A percentile compares a stretch with the other conserved stretches of the same genome.
These are phyloP conservation scores for Penicillium sp. DNA, from an alignment of 2,329 filamentous ascomycete species.

Conservation along the genomic window DNA sequence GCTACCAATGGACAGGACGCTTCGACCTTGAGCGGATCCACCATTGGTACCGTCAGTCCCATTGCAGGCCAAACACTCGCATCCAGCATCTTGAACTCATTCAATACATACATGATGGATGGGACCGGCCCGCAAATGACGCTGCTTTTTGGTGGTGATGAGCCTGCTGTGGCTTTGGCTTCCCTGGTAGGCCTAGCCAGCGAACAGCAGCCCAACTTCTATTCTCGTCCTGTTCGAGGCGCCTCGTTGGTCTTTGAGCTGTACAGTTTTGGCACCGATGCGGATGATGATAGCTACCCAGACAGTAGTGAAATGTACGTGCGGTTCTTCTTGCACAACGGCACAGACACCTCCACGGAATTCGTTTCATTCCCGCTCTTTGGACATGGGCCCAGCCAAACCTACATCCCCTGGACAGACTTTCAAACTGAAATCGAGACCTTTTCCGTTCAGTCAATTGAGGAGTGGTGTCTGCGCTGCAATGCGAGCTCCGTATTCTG, in stretches of 20 bases:
- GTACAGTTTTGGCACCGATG: constrained; percentile 42
- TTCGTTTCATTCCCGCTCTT: constrained; percentile 53
- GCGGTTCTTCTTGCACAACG: constrained; percentile 59
- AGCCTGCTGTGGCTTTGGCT: constrained; percentile 54
- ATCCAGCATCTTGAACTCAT: constrained; percentile 37
- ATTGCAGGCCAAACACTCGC: constrained; percentile 47
- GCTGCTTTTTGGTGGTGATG: constrained; percentile 51
- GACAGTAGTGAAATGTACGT: constrained; percentile 51
- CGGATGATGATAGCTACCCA: constrained; percentile 39
- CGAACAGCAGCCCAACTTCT: constrained; percentile 44
- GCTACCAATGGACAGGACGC: constrained; percentile 49
- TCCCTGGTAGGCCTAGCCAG: constrained; percentile 45
- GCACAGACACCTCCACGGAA: constrained; percentile 41
- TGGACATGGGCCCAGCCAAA: constrained; percentile 45
- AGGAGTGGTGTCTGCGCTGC: constrained; percentile 56
- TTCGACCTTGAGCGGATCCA: constrained; percentile 19
- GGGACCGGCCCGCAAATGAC: constrained; percentile 46
- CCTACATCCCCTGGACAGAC: constrained; percentile 51
- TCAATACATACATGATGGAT: constrained; percentile 39
- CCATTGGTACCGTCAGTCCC: constrained; percentile 34
- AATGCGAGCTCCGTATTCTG: constrained; percentile 53
- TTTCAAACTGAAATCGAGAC: constrained; percentile 49
- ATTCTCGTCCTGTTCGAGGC: constrained; percentile 50
- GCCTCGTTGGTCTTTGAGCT: constrained; percentile 55
- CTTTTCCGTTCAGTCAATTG: constrained; percentile 45